phyloP scores from a whole-genome alignment of 345 rosid species.

The Hypericum perforatum region DNA sequence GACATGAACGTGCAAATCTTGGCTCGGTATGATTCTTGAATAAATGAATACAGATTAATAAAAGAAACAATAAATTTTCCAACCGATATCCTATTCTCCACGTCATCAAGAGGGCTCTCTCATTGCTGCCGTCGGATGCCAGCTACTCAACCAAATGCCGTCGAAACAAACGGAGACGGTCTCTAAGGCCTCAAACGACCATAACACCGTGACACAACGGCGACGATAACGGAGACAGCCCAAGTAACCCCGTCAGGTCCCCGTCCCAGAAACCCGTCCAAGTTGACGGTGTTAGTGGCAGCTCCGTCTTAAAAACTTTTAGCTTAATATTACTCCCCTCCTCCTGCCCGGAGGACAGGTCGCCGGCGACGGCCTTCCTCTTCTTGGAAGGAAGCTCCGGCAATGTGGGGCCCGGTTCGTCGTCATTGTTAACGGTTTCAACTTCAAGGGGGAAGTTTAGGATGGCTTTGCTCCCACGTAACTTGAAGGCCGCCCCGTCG shows the following conservation, averaged over 20 bases:
- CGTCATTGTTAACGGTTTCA: constrained; percentile 7
- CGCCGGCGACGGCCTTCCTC: constrained; percentile 24
- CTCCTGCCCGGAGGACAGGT: background rate
- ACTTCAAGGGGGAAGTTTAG: constrained; percentile 84
- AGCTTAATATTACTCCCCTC: constrained; percentile 8
- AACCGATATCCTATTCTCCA: no score
- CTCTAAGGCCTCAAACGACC: constrained; percentile 17
- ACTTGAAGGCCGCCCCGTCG: constrained; percentile 70
- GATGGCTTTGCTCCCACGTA: constrained; percentile 82
- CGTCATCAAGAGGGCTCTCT: no score
- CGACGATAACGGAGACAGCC: constrained; percentile 77
- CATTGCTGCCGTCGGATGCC: no score
- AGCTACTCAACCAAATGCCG: no score
- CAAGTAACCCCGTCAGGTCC: constrained; percentile 53
- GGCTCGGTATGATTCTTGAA: no score
- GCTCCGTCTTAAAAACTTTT: constrained; percentile 10
- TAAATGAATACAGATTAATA: no score
- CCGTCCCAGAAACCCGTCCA: constrained; percentile 83
- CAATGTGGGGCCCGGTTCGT: background rate
- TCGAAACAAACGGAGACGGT: no score
- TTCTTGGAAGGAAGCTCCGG: constrained; percentile 15
- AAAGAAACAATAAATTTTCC: no score
- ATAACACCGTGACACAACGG: constrained; percentile 38
- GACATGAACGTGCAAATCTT: no score
- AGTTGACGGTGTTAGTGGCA: constrained; percentile 78